phyloP scores from a whole-genome alignment of 306 rosid genomes.

The Quercus mongolica region DNA sequence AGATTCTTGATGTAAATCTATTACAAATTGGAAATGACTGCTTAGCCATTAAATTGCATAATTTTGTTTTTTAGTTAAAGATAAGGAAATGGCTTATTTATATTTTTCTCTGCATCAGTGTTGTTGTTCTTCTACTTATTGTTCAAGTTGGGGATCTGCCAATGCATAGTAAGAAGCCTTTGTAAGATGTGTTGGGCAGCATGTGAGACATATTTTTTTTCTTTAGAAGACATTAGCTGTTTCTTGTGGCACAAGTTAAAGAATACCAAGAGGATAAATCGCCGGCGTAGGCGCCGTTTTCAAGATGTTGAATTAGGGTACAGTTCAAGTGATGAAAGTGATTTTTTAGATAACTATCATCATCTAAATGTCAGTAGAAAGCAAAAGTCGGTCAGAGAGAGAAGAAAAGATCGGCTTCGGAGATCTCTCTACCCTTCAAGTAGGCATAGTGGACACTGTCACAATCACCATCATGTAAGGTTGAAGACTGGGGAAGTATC shows the following conservation, averaged over 20 bases:
- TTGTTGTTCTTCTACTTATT: slow-evolving; percentile 40
- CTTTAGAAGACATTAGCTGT: slow-evolving; percentile 33
- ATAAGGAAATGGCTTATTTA: neutral
- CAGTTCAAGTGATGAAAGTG: slow-evolving; percentile 29
- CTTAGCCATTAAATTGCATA: too few relatives aligned
- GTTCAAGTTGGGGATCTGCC: slow-evolving; percentile 48
- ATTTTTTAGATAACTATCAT: neutral
- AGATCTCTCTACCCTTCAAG: neutral
- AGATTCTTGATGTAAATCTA: too few relatives aligned
- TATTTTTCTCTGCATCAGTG: slow-evolving; percentile 22
- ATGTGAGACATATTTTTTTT: slow-evolving; percentile 39
- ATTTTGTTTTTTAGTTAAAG: neutral
- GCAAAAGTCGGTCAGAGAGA: slow-evolving; percentile 8
- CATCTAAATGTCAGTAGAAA: slow-evolving; percentile 12
- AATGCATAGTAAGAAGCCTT: slow-evolving; percentile 48
- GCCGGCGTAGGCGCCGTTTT: slow-evolving; percentile 15
- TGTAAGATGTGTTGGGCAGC: slow-evolving; percentile 50
- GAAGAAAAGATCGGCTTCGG: slow-evolving; percentile 13
- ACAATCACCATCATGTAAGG: neutral
- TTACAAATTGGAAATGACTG: too few relatives aligned
- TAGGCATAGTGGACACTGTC: neutral
- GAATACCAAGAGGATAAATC: slow-evolving; percentile 41
- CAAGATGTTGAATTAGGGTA: slow-evolving; percentile 39
- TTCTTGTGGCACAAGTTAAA: slow-evolving; percentile 44
- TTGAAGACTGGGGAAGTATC: slow-evolving; percentile 13